phyloP scores from a whole-genome alignment of 257 asterid species.

The Agastache rugosa region DNA sequence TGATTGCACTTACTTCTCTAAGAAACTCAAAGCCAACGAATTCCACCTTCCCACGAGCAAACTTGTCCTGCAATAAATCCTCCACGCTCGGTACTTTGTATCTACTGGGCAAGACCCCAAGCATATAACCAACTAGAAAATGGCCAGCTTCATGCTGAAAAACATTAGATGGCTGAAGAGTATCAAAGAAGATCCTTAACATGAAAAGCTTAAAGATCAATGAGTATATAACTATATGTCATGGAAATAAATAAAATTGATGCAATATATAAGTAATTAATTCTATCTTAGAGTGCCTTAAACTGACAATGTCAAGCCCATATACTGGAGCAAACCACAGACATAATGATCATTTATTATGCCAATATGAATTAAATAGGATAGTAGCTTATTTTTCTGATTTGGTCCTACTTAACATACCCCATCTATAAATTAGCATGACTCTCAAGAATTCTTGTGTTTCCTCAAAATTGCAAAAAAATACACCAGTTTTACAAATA shows the following conservation, averaged over 20 bases:
- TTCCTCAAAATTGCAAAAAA: no score
- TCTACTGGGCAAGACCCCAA: constrained; percentile 72
- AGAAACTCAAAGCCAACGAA: constrained; percentile 74
- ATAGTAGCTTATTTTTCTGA: not conserved
- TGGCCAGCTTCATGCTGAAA: constrained; percentile 89
- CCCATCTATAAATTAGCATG: no score
- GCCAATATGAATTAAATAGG: not conserved
- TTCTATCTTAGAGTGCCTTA: not conserved
- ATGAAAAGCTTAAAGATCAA: not conserved
- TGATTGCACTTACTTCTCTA: constrained; percentile 52
- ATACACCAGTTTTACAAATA: no score
- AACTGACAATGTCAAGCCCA: not conserved
- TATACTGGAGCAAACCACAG: not conserved
- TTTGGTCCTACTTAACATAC: no score
- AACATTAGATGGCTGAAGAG: constrained; percentile 14
- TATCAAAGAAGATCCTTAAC: constrained; percentile 4
- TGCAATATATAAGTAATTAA: not conserved
- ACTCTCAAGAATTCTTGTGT: no score
- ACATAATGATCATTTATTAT: not conserved
- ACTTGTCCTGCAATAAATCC: constrained; percentile 56
- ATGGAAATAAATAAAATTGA: not conserved
- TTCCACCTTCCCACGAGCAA: constrained; percentile 64
- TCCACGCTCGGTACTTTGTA: constrained; percentile 64
- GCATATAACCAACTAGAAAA: constrained; percentile 74
- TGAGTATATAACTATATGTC: not conserved